A percentile compares a stretch with the other conserved stretches of the same genome.
phyloP scores from a whole-genome alignment of 805 yeast species.

The Candida andamanensis region DNA sequence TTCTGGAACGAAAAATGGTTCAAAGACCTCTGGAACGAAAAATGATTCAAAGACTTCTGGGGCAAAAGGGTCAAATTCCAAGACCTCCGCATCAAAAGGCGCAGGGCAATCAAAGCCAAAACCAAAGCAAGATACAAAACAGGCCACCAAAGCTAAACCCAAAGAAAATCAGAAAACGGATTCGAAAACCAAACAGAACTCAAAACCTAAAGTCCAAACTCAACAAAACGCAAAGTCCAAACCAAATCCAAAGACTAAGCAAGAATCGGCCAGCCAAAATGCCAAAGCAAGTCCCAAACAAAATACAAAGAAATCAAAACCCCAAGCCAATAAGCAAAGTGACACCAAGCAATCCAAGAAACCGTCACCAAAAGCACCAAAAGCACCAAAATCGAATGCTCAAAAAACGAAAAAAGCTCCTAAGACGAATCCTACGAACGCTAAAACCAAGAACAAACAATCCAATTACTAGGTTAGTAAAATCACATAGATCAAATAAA shows the following conservation, averaged over 20 bases:
- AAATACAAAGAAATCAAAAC: constrained; percentile 1
- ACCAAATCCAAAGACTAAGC: constrained; percentile 1
- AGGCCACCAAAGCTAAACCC: constrained; percentile 1
- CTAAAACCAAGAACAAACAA: not conserved
- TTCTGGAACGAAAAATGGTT: not conserved
- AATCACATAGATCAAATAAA: too few species aligned
- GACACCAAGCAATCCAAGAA: not conserved
- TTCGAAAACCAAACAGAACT: not conserved
- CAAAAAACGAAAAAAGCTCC: not conserved
- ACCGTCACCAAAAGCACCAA: not conserved
- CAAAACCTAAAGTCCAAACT: not conserved
- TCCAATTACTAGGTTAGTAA: not conserved
- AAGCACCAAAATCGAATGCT: not conserved
- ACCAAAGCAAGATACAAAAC: constrained; percentile 1
- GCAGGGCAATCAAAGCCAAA: too few species aligned
- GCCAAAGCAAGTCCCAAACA: not conserved
- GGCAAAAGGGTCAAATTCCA: not conserved
- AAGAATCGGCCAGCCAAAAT: not conserved
- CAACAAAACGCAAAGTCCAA: not conserved
- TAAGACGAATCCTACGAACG: not conserved
- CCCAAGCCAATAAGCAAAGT: not conserved
- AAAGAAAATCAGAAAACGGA: not conserved
- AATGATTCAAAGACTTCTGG: not conserved
- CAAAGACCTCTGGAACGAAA: not conserved
- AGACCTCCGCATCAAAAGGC: too few species aligned